Evolutionary conservation across 1,284 basidiomycete species (phyloP), one percentile per base, ranked within the genome.

Genomic region (Lentinus polychrous): DNA sequence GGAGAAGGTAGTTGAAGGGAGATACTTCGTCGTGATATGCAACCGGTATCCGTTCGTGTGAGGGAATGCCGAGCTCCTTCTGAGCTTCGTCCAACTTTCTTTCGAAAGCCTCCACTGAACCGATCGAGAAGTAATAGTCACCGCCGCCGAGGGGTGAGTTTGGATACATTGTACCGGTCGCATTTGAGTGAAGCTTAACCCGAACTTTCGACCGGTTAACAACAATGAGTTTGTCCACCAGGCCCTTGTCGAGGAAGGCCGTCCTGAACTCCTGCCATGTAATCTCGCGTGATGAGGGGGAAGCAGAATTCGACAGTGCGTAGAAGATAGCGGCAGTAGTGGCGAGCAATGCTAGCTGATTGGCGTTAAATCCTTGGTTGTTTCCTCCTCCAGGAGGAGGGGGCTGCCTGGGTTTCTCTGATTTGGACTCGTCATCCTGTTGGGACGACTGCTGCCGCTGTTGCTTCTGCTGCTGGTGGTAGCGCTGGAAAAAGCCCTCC

Each of bases 191-290:
- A 27, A 94, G 74, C 62, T 87, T 86, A 57, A 96, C 83, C 46
- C 90, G 87, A 49, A 98, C 95, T 63, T 82, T 88, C 54, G 82
- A 81, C 34, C 93, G 83, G 67, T 99, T 99, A 61, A 98, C 81
- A 51, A 99, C 96, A 46, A 84, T 81, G 49, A 99, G 83, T 61
- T 87, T 94, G 58, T 97, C 94, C 23, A 99, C 96, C 46, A 98
- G 81, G 36, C 94, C 95, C 66, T 95, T 94, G 66, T 96, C 91
- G 45, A 98, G 83, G 71, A 97, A 91, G 17, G 89, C 89, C 45
- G 91, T 94, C 52, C 94, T 84, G 75, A 98, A 98, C 66, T 97
- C 94, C 69, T 97, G 94, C 94, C 94, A 98, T 55, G 94, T 97
- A 57, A 98, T 96, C 69, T 98, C 94, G 54, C 87, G 82, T 4